phyloP scores from a whole-genome alignment of 257 asterid genomes.

The Solanum dulcamara region DNA sequence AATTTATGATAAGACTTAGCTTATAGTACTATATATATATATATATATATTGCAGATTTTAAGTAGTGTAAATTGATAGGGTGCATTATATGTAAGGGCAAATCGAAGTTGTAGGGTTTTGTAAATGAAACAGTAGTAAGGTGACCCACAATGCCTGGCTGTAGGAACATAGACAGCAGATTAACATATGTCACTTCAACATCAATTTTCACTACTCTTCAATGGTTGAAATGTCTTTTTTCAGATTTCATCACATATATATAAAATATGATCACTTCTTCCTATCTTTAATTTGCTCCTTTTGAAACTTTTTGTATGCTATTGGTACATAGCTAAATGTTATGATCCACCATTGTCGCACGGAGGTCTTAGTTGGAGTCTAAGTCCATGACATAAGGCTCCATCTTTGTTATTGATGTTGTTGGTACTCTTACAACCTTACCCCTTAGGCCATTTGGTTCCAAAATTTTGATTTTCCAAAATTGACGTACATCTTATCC shows the following conservation, averaged over 20 bases:
- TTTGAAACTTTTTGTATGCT: neutral
- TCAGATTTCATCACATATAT: neutral
- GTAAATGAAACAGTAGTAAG: neutral
- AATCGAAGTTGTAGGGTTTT: neutral
- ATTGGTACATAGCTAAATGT: neutral
- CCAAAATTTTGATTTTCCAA: neutral
- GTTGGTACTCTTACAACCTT: neutral
- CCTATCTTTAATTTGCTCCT: neutral
- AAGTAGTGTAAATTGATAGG: neutral
- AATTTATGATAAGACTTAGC: neutral
- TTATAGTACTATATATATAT: neutral
- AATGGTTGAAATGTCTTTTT: neutral
- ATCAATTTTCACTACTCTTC: neutral
- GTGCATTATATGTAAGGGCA: neutral
- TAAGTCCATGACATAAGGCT: too few relatives aligned
- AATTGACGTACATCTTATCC: neutral
- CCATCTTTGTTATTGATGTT: neutral
- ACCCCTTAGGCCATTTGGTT: neutral
- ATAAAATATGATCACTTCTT: neutral
- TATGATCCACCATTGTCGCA: too few relatives aligned
- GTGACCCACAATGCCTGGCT: neutral
- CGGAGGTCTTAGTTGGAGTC: too few relatives aligned
- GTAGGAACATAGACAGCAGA: neutral
- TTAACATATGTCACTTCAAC: neutral
- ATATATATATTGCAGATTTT: neutral